Evolutionary conservation across 1,139 yeast genomes (phyloP), one percentile per base, ranked within the genome.

Genomic region (Suhomyces atakaporum): DNA sequence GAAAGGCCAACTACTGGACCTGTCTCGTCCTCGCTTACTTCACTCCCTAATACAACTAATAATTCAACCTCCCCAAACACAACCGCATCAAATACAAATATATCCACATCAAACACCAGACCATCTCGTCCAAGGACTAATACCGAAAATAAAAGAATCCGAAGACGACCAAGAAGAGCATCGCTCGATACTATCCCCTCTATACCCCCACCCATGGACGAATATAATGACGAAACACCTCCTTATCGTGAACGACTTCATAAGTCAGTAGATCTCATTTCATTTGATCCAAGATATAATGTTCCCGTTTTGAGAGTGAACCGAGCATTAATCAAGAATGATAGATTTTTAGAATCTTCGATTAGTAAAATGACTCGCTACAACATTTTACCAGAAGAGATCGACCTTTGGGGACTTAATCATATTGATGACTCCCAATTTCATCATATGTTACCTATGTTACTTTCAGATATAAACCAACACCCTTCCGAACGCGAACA

Each of bases 211-310:
- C 45, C 43, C 19, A 34, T 33, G 39, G 44, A 40, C 26, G 44
- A 40, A 22, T 40, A 38, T 26, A 32, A 21, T 10, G 36, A 20
- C 18, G 29, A 45, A 12, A 52, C 62, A 2, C 76, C 76, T 3
- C 69, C 74, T 1, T 70, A 69, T 42, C 52, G 61, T 25, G 69
- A 62, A 15, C 52, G 51, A 8, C 60, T 70, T 25, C 73, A 69
- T 40, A 56, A 57, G 29, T 53, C 54, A 35, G 53, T 62, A 11
- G 76, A 70, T 41, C 46, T 68, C 23, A 44, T 70, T 13, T 67
- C 74, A 5, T 69, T 63, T 48, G 75, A 70, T 48, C 66, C 72
- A 5, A 45, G 75, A 25, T 68, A 61, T 40, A 45, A 58, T 2
- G 37, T 45, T 4, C 75, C 75, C 0, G 62, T 67, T 6, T 51